phyloP scores from a whole-genome alignment of 495 filamentous ascomycete species.

The Recurvomyces mirabilis region DNA sequence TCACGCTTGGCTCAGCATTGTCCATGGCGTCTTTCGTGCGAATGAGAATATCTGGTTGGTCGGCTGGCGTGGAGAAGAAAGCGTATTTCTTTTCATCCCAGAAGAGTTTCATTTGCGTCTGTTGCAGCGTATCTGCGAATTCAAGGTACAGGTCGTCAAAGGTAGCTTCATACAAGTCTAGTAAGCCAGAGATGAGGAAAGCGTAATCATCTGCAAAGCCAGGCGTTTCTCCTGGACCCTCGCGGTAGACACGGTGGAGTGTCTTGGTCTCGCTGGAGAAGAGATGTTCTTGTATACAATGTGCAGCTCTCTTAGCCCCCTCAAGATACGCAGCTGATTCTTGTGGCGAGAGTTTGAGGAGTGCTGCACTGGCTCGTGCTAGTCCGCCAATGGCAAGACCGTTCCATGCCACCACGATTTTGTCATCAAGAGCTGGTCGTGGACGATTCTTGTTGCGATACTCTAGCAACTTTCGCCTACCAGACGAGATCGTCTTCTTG shows the following conservation, averaged over 20 bases:
- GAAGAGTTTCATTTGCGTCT: conserved; percentile 36
- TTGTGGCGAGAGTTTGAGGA: conserved; percentile 26
- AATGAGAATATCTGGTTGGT: conserved; percentile 63
- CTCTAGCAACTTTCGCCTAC: conserved; percentile 57
- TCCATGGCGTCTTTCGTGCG: conserved; percentile 92
- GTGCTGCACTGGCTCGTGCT: conserved; percentile 56
- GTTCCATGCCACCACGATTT: conserved; percentile 80
- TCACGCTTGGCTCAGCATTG: conserved; percentile 75
- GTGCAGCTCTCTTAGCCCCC: conserved; percentile 56
- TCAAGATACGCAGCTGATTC: conserved; percentile 49
- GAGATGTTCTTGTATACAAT: conserved; percentile 68
- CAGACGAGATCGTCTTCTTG: conserved; percentile 53
- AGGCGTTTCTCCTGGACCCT: conserved; percentile 56
- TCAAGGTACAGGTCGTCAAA: conserved; percentile 68
- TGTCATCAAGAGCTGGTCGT: conserved; percentile 78
- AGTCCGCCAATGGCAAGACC: conserved; percentile 81
- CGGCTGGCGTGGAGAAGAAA: conserved; percentile 73
- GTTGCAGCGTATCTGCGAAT: conserved; percentile 76
- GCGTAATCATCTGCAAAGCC: conserved; percentile 96
- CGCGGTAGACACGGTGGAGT: conserved; percentile 66
- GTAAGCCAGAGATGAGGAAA: conserved; percentile 69
- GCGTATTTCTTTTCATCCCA: conserved; percentile 44
- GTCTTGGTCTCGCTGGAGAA: conserved; percentile 52
- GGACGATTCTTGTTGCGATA: conserved; percentile 66
- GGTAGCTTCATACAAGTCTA: conserved; percentile 82